Evolutionary conservation across 306 rosid species (phyloP).

Genomic region (Gleditsia sinensis): DNA sequence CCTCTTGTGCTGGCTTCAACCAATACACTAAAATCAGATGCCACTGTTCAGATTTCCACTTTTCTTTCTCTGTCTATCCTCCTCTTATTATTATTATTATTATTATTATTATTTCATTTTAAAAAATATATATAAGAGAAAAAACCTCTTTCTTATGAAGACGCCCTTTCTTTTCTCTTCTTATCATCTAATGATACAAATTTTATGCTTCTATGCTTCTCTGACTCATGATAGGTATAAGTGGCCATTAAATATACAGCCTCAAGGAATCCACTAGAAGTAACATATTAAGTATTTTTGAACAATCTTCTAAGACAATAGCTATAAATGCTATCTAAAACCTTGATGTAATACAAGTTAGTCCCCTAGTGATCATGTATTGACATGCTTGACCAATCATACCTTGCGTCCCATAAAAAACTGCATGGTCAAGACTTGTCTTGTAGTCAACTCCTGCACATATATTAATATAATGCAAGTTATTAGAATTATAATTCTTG

Average conservation of each 20-base stretch:
- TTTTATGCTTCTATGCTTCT: neutral
- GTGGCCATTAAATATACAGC: neutral
- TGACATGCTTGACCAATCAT: slow-evolving; percentile 33
- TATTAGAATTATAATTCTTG: slow-evolving; percentile 6
- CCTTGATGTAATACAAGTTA: neutral
- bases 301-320: no score
- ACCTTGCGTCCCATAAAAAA: slow-evolving; percentile 78
- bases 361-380: neutral
- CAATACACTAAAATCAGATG: neutral
- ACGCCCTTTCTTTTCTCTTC: neutral
- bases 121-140: neutral
- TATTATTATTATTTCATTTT: neutral
- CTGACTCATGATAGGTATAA: neutral
- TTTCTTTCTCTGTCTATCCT: neutral
- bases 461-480: slow-evolving; percentile 35
- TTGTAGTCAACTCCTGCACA: slow-evolving; percentile 75
- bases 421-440: slow-evolving; percentile 79
- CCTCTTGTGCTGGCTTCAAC: neutral
- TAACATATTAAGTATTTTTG: slow-evolving; percentile 7
- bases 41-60: neutral
- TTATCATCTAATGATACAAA: neutral
- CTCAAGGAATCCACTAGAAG: neutral
- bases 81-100: no score
- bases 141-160: neutral
- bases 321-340: slow-evolving; percentile 21